Base-by-base conservation (phyloP, 2,329 filamentous ascomycete genomes). In the Colletotrichum sojae region DNA sequence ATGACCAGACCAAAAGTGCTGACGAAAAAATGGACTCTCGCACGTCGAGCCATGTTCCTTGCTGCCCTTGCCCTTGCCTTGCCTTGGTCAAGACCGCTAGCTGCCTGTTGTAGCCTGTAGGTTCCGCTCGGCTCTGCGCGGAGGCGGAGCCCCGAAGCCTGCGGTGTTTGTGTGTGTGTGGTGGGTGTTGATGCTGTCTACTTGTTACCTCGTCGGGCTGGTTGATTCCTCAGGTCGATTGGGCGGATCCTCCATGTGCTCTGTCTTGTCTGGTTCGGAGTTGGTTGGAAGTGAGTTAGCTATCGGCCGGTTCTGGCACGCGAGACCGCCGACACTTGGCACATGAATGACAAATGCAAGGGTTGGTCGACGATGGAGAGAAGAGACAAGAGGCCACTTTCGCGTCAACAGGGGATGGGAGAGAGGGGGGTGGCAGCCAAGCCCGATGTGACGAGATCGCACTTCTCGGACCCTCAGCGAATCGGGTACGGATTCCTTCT, bases 381-480 rank as follows among this genome's bases (percentile, higher is more conserved):
- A 43, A 15, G 40, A 43, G 40, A 43, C 16, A 43, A n/a, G 40
- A 43, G 31, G 31, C 31, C 13, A 43, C 40, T 43, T 5, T 15
- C 16, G 16, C 13, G 4, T 43, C 6, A 15, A 5, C 40, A 43
- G 40, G 40, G 40, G 40, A 43, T n/a, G 16, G 18, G 16, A 6
- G 45, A n/a, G 9, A 10, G 45, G 45, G 45, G 18, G n/a, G 18
- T 6, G 45, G 45, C n/a, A 16, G 25, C 49, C 49, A 16, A 16
- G 15, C 36, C 51, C 27, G 51, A 54, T 54, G 51, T 54, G 51
- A 53, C n/a, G 51, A 54, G 51, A 54, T 39, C 51, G 27, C 16
- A 16, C 15, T 36, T 54, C 15, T 25, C 25, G 51, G 25, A 39
- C 15, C 51, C 5, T 31, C 16, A 31, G 51, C 25, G 51, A 36